phyloP scores from a whole-genome alignment of 371 early-diverging fungal genomes.

The Haplosporangium sp. region DNA sequence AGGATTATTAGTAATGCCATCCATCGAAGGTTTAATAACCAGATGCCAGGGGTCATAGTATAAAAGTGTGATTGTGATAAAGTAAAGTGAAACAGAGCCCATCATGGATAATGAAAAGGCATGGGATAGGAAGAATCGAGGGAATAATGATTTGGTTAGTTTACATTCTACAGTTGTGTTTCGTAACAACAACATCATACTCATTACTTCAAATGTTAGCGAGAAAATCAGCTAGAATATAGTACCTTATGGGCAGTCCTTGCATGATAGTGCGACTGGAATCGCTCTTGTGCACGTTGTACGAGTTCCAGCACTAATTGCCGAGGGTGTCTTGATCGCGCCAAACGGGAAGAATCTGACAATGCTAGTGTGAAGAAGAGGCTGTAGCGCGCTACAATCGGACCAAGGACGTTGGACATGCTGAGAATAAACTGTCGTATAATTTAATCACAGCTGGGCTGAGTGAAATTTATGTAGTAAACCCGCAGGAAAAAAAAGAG shows the following conservation, averaged over 20 bases:
- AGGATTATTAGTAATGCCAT: background rate
- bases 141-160: background rate
- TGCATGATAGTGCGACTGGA: slow-evolving; percentile 33
- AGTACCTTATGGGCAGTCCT: slow-evolving; percentile 39
- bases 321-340: slow-evolving; percentile 24
- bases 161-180: background rate
- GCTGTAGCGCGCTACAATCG: slow-evolving; percentile 50
- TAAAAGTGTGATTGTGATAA: background rate
- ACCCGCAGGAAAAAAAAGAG: background rate
- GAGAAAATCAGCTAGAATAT: background rate
- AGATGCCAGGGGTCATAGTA: background rate
- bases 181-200: background rate
- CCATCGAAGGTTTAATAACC: background rate
- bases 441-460: background rate
- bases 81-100: slow-evolving; percentile 2
- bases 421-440: slow-evolving; percentile 2
- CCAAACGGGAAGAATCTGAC: slow-evolving; percentile 38
- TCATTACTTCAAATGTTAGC: background rate
- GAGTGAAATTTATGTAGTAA: background rate
- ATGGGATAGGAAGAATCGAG: background rate
- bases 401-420: slow-evolving; percentile 48
- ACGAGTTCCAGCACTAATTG: slow-evolving; percentile 24
- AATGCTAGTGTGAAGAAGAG: slow-evolving; percentile 38
- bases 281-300: slow-evolving; percentile 29
- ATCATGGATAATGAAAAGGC: background rate